Evolutionary conservation across 495 filamentous ascomycete genomes (phyloP).

Genomic region (Delitschia confertaspora): DNA sequence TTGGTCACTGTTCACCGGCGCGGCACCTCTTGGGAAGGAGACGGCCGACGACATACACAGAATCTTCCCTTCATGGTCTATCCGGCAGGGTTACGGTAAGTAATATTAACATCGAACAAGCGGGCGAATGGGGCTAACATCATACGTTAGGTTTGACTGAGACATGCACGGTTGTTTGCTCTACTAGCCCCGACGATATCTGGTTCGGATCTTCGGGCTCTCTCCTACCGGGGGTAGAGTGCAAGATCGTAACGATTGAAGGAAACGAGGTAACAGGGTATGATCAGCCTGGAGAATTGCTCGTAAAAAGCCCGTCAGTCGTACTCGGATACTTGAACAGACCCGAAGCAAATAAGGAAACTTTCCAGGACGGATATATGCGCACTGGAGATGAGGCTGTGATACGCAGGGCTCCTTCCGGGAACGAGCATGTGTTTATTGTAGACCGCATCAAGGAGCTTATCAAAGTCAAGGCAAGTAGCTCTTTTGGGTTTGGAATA

Average conservation of each 20-base stretch:
- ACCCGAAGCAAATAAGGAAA: slow-evolving; percentile 69
- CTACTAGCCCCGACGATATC: slow-evolving; percentile 58
- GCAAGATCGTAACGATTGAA: slow-evolving; percentile 62
- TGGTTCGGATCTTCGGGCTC: slow-evolving; percentile 64
- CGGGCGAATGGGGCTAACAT: no score
- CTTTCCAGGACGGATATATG: slow-evolving; percentile 72
- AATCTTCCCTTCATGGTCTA: slow-evolving; percentile 53
- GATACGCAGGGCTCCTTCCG: slow-evolving; percentile 50
- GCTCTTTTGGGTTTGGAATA: slow-evolving; percentile 1
- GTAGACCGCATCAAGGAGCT: slow-evolving; percentile 89
- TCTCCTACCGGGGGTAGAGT: slow-evolving; percentile 57
- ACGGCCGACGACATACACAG: slow-evolving; percentile 59
- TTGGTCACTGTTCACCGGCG: slow-evolving; percentile 61
- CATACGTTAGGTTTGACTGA: slow-evolving; percentile 65
- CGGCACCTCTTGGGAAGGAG: slow-evolving; percentile 74
- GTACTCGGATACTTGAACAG: slow-evolving; percentile 81
- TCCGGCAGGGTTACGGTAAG: slow-evolving; percentile 77
- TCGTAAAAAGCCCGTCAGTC: slow-evolving; percentile 66
- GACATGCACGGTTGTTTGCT: slow-evolving; percentile 62
- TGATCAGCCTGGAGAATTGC: slow-evolving; percentile 70
- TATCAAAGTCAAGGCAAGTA: slow-evolving; percentile 79
- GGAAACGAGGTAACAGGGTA: slow-evolving; percentile 68
- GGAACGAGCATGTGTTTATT: slow-evolving; percentile 71
- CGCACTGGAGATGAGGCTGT: slow-evolving; percentile 79
- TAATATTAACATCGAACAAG: neutral